Evolutionary conservation across 2,329 filamentous ascomycete genomes (phyloP), one percentile per base, ranked within the genome.

Genomic region (Cercospora zeae-maydis): DNA sequence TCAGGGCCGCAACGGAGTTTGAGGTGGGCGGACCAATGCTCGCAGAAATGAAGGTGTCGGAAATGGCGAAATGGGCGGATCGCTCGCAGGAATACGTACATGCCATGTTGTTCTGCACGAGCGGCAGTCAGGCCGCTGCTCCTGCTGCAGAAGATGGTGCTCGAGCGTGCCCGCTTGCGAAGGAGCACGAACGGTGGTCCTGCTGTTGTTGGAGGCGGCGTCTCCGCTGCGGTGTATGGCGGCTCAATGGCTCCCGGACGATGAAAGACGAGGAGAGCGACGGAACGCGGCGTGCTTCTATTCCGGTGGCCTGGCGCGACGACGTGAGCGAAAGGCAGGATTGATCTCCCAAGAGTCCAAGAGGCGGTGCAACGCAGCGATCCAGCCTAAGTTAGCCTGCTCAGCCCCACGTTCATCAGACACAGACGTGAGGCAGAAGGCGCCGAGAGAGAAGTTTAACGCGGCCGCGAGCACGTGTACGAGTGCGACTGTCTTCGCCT

Each of bases 41-140:
- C 53, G 52, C 52, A 52, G 59, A 45, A n/a, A 31, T 16, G 21
- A 49, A 45, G n/a, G 33, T 24, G 2, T 36, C 11, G 49, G 14
- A 54, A 19, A 21, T 27, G 19, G 24, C 42, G 51, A 24, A 14
- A 21, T 33, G 36, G 14, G 19, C 24, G 8, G 31, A 59, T 47
- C 30, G 45, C 27, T 27, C 19, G 34, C 34, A 33, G 59, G 30
- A 61, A 57, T 47, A 65, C 63, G 53, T 53, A 65, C 63, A 57
- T 31, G 63, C 62, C 63, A 65, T 65, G 60, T 31, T 63, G 39
- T 51, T 42, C 36, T 49, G 16, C 42, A 49, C 42, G 42, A 49
- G 42, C 42, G 42, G 42, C 42, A 49, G 42, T 49, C 42, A 13
- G 21, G 42, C 42, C 42, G 42, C 42, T 49, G 42, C 42, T 49